A percentile compares a stretch with the other conserved stretches of the same genome.
phyloP scores from a whole-genome alignment of 305 asterid species.

The Fraxinus paxiana region DNA sequence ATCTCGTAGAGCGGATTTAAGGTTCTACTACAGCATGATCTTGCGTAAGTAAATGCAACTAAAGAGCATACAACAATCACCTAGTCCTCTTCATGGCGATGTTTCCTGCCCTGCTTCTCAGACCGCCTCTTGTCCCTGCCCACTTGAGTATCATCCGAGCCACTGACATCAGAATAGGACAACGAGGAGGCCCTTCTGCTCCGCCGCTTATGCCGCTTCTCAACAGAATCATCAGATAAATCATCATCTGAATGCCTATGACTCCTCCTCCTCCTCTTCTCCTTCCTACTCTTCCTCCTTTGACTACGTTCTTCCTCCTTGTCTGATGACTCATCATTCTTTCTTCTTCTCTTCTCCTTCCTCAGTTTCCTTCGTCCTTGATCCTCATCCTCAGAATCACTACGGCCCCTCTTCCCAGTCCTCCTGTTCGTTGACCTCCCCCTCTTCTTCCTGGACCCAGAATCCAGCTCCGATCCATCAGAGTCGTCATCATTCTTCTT shows the following conservation, averaged over 20 bases:
- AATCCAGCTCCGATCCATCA: conserved; percentile 31
- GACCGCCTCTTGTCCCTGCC: conserved; percentile 69
- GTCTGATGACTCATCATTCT: conserved; percentile 48
- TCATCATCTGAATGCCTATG: conserved; percentile 49
- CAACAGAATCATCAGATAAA: conserved; percentile 47
- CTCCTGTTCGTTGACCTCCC: conserved; percentile 63
- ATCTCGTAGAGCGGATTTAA: neutral
- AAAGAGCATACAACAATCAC: conserved; percentile 32
- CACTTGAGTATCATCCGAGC: conserved; percentile 57
- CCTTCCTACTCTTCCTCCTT: conserved; percentile 56
- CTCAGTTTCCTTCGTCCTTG: conserved; percentile 50
- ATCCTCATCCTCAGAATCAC: conserved; percentile 63
- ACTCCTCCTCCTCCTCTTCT: conserved; percentile 74
- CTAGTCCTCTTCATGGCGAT: conserved; percentile 44
- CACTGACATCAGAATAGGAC: conserved; percentile 54
- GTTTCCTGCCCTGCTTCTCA: conserved; percentile 62
- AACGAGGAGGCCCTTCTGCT: conserved; percentile 38
- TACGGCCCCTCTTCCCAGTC: conserved; percentile 48
- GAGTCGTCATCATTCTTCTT: conserved; percentile 43
- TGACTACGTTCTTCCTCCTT: conserved; percentile 41
- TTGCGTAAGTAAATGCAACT: neutral
- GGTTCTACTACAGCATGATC: neutral
- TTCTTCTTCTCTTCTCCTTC: conserved; percentile 55
- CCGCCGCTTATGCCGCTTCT: conserved; percentile 31
- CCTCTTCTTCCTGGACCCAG: conserved; percentile 30